phyloP scores from a whole-genome alignment of 78 protist species.

The Cavenderia fasciculata region DNA sequence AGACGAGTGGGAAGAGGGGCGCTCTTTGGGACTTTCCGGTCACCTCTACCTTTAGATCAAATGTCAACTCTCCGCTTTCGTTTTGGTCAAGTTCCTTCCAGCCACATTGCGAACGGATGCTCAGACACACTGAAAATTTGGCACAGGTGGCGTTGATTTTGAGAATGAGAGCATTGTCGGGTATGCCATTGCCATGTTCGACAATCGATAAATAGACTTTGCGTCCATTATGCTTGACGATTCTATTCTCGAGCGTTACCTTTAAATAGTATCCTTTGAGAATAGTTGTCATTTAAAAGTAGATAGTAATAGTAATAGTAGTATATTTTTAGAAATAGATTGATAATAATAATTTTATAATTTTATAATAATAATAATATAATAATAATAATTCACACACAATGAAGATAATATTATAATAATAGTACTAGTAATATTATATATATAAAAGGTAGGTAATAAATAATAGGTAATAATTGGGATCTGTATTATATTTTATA shows the following conservation, averaged over 20 bases:
- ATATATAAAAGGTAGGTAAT: too few species aligned
- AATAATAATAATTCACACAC: not conserved
- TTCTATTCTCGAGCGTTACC: conserved; percentile 68
- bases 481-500: too few species aligned
- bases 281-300: conserved; percentile 78
- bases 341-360: too few species aligned
- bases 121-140: conserved; percentile 70
- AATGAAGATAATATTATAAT: not conserved
- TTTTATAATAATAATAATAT: too few species aligned
- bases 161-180: conserved; percentile 53
- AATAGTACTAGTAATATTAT: too few species aligned
- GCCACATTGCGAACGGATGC: conserved; percentile 70
- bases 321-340: too few species aligned
- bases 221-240: conserved; percentile 65
- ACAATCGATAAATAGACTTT: conserved; percentile 67
- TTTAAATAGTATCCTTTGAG: conserved; percentile 67
- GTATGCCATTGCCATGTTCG: conserved; percentile 77
- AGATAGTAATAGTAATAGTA: too few species aligned
- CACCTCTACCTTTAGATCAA: conserved; percentile 67
- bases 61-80: conserved; percentile 61
- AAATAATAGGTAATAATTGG: too few species aligned
- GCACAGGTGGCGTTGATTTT: conserved; percentile 64
- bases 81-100: conserved; percentile 76
- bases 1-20: conserved; percentile 62
- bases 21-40: conserved; percentile 75